Evolutionary conservation across 257 asterid genomes (phyloP), one percentile per base, ranked within the genome.

Genomic region (Capsicum chinense): DNA sequence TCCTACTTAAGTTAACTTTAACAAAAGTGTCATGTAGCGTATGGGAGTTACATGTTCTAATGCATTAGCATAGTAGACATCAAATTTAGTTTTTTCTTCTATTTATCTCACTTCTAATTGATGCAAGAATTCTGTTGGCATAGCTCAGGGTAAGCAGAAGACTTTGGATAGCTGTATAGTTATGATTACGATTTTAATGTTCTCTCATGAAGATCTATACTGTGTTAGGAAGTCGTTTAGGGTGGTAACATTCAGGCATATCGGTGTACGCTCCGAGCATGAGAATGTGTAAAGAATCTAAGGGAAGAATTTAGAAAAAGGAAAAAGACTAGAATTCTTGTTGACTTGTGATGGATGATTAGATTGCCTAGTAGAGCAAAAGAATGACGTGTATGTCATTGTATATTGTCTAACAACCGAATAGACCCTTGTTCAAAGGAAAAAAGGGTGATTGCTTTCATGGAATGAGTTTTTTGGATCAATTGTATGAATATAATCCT

Each of bases 101-200:
- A 21, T 74, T 21, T 74, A 4, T 50, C 47, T 74, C 42, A 74
- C 12, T 50, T 74, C 62, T 74, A 50, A 33, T 21, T 12, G 81
- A 74, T 50, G 81, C 62, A 6, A 50, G 62, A 74, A n/a, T 74
- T 74, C 62, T 4, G 7, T 62, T 21, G 50, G 62, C 47, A 26
- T 74, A 50, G 81, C 81, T 74, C 62, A 4, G 52, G 81, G 62
- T 50, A 74, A 54, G 81, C n/a, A 47, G 59, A 50, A 50, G 47
- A 21, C 62, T 50, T 74, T 74, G 81, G 81, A 50, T 54, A 50
- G 47, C 44, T 50, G 7, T 50, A 21, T 74, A 8, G 52, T 74
- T 74, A 50, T 74, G 62, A 50, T 74, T 74, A 74, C 44, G 42
- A 74, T 54, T 50, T 74, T 74, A 44, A 50, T 74, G 62, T 52